Evolutionary conservation across 1,284 basidiomycete genomes (phyloP).

Genomic region (Heliocybe sulcata): DNA sequence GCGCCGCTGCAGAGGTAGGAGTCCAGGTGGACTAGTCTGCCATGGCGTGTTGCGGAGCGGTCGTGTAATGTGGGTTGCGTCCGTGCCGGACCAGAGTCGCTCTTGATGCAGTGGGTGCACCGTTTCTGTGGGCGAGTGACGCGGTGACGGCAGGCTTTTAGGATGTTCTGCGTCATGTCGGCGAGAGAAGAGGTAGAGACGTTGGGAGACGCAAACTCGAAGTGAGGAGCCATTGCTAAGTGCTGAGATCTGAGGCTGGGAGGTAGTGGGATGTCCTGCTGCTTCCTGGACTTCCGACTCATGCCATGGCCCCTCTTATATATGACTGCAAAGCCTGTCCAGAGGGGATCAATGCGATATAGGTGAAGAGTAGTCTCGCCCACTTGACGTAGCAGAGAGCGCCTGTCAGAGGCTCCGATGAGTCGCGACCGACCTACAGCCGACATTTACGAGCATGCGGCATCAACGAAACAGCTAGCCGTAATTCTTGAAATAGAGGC

Average conservation of each 20-base stretch:
- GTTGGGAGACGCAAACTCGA: background rate
- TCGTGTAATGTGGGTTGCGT: constrained; percentile 19
- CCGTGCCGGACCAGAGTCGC: constrained; percentile 26
- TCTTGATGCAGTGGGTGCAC: constrained; percentile 15
- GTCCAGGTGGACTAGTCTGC: constrained; percentile 26
- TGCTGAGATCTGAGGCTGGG: too few relatives aligned
- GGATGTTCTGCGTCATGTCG: background rate
- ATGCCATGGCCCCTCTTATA: background rate
- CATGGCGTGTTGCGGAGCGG: constrained; percentile 17
- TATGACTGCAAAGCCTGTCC: background rate
- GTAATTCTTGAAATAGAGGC: background rate
- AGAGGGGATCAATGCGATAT: background rate
- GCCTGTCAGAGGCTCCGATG: background rate
- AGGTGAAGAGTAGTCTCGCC: background rate
- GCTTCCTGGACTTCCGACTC: background rate
- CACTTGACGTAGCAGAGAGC: background rate
- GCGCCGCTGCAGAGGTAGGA: constrained; percentile 26
- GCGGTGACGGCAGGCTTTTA: constrained; percentile 1
- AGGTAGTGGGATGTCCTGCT: background rate
- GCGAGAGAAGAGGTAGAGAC: background rate
- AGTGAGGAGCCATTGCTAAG: background rate
- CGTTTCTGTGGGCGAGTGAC: background rate
- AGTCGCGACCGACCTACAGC: background rate
- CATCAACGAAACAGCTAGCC: background rate
- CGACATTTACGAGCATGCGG: background rate